Evolutionary conservation across 2,329 filamentous ascomycete species (phyloP), one percentile per base, ranked within the genome.

Genomic region (Epichloe sp.): DNA sequence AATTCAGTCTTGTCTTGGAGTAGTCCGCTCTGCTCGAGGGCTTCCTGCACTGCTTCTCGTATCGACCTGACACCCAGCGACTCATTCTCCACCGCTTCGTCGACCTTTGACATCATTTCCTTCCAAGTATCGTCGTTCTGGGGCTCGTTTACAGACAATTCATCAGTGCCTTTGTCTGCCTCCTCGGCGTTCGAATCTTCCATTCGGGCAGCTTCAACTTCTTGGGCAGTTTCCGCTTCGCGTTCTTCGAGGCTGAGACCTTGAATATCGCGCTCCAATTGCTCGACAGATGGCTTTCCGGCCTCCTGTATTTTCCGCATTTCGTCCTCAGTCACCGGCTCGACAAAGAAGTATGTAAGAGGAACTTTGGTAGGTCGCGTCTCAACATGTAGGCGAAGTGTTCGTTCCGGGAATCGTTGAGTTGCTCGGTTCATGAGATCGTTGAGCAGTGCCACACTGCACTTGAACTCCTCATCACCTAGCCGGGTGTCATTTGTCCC

Each of bases 271-370:
- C 72, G 74, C 64, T 94, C 85, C 57, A 87, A 87, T 12, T 77
- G 77, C 46, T 85, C 80, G 21, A 89, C 76, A 36, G 79, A 77
- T 17, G 73, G 78, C 55, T 80, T 79, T 52, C 79, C 82, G 14
- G 74, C 74, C 21, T 73, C 77, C 63, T 97, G 91, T n/a, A 93
- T 86, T 12, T 69, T 66, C 17, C 84, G 71, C 55, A 94, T 87
- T 49, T 88, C 75, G 5, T 82, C 76, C 5, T 86, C 77, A 0
- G 78, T 78, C 49, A 97, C 82, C 3, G 93, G 90, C 65, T 95
- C 85, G 14, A 84, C 90, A 62, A 95, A 95, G 49, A 97, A 80
- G 62, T 95, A 91, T 79, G 95, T 90, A 59, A 85, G 82, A 0
- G 85, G 78, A 3, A 73, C 65, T 10, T 65, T 66, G 7, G 73